phyloP scores from a whole-genome alignment of 225 moss, liverwort and hornwort genomes.

The Physcomitrium patens region DNA sequence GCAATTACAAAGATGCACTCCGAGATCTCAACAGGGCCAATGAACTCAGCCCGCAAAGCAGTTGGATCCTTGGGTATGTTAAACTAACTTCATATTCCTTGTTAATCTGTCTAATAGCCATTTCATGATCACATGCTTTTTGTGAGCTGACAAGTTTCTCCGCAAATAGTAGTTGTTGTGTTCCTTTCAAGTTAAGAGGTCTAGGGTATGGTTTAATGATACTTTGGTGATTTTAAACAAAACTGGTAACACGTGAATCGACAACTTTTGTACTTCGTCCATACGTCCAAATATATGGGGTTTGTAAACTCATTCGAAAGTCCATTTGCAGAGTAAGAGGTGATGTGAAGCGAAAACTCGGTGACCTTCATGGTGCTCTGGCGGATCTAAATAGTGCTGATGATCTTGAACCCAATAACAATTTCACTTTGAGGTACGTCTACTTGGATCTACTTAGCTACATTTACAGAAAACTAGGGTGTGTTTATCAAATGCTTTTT shows the following conservation, averaged over 20 bases:
- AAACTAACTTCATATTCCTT: background rate
- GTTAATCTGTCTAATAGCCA: background rate
- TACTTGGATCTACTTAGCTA: too few relatives aligned
- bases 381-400: constrained; percentile 30
- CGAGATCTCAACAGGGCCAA: constrained; percentile 43
- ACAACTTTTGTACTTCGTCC: too few relatives aligned
- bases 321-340: constrained; percentile 34
- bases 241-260: too few relatives aligned
- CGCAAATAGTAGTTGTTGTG: too few relatives aligned
- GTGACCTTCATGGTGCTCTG: constrained; percentile 37
- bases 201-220: background rate
- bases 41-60: constrained; percentile 36
- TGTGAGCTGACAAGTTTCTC: background rate
- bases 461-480: too few relatives aligned
- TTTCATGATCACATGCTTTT: background rate
- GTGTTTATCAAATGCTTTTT: too few relatives aligned
- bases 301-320: background rate
- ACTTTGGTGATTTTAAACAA: background rate
- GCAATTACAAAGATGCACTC: constrained; percentile 48
- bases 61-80: constrained; percentile 47
- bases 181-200: too few relatives aligned
- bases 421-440: constrained; percentile 25
- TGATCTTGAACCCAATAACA: constrained; percentile 35
- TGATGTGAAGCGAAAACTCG: constrained; percentile 49
- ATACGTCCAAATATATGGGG: background rate